These are phyloP conservation scores for Climacium dendroides DNA, from an alignment of 225 moss, liverwort and hornwort genomes.

Conservation along the genomic window DNA sequence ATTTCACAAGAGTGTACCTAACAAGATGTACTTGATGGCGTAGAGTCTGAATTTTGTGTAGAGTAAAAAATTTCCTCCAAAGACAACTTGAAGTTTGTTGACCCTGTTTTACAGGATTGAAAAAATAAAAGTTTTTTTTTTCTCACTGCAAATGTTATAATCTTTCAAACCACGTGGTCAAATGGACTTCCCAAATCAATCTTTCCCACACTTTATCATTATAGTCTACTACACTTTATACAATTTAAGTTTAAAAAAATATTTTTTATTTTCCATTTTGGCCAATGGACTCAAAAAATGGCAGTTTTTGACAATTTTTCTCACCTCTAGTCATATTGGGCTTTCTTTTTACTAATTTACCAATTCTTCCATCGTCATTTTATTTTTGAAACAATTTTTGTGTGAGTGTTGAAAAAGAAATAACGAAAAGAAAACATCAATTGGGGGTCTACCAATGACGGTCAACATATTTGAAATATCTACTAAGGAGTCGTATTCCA, in stretches of 20 bases:
- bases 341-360: not conserved
- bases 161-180: not conserved
- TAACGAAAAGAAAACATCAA: not conserved
- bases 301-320: not conserved
- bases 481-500: not conserved
- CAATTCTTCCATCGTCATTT: not conserved
- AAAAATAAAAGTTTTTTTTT: not conserved
- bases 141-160: too few species aligned
- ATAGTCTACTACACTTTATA: not conserved
- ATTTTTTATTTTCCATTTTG: not conserved
- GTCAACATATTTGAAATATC: not conserved
- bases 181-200: not conserved
- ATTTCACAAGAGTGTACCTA: not conserved
- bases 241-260: not conserved
- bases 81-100: not conserved
- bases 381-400: not conserved
- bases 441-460: not conserved
- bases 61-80: accelerated
- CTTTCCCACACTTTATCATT: not conserved
- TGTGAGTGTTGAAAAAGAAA: not conserved
- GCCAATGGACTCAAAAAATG: too few species aligned
- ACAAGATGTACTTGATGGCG: not conserved
- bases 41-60: not conserved
- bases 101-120: accelerated
- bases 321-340: not conserved